Percentiles rank a stretch among this genome's conserved stretches.
Evolutionary conservation across 176 grass and related monocot genomes (phyloP).

Genomic region (Eleusine coracana): DNA sequence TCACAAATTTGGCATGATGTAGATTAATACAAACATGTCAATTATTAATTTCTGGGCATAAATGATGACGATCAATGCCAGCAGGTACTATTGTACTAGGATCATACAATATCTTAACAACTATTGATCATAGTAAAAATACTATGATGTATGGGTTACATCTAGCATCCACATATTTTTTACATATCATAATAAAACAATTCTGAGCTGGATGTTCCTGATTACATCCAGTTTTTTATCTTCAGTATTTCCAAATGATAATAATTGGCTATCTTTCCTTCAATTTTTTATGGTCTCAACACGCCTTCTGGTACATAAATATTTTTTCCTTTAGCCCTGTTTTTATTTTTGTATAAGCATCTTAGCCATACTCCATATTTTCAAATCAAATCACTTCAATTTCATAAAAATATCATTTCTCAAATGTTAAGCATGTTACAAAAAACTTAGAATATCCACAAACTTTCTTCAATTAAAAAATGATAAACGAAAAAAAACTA

Average conservation of each 20-base stretch:
- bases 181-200: neutral
- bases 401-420: neutral
- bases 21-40: constrained; percentile 5
- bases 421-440: neutral
- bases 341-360: neutral
- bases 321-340: neutral
- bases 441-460: neutral
- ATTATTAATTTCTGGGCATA: neutral
- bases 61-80: neutral
- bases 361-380: neutral
- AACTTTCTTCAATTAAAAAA: neutral
- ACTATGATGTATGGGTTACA: neutral
- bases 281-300: neutral
- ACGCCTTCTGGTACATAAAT: neutral
- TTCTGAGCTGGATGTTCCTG: neutral
- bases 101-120: neutral
- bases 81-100: neutral
- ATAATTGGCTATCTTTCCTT: neutral
- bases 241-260: neutral
- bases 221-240: neutral
- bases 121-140: neutral
- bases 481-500: neutral
- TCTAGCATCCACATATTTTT: neutral
- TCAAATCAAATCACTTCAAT: neutral
- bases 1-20: neutral